Conservation (phyloP, 805 yeast genomes). For the Candida awuae region DNA sequence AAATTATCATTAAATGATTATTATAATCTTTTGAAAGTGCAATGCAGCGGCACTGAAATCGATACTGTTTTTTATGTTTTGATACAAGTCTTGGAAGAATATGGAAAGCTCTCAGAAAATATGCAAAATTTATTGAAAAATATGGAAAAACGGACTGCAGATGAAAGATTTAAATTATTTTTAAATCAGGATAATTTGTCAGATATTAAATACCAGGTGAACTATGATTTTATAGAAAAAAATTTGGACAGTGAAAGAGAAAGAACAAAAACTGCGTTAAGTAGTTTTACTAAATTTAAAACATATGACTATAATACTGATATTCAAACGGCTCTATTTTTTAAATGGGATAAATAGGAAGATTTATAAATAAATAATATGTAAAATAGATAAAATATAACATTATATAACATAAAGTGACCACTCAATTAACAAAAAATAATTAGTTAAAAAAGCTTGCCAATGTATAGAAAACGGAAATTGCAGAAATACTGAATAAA, state of each 20-base stretch:
- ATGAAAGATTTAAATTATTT: conserved; percentile 10
- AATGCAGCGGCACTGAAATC: conserved; percentile 21
- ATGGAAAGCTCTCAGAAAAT: conserved; percentile 5
- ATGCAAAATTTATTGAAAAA: conserved; percentile 6
- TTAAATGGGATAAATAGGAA: neutral
- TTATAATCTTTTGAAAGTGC: conserved; percentile 14
- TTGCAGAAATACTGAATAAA: conserved; percentile 18
- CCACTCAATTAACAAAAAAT: too few relatives aligned
- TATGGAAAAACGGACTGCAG: conserved; percentile 11
- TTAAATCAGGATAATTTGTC: conserved; percentile 4
- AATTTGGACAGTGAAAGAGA: conserved; percentile 12
- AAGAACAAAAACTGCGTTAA: conserved; percentile 10
- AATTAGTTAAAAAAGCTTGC: neutral
- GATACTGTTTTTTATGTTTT: conserved; percentile 19
- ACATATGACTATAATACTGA: conserved; percentile 14
- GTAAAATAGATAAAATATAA: neutral
- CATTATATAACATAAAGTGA: too few relatives aligned
- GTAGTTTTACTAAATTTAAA: conserved; percentile 9
- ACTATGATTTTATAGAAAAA: conserved; percentile 11
- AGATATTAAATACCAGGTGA: conserved; percentile 7
- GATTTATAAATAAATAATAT: neutral
- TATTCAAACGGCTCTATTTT: conserved; percentile 7
- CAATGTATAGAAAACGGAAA: conserved; percentile 13
- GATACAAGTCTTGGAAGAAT: conserved; percentile 7
- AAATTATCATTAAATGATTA: conserved; percentile 14